These are phyloP conservation scores for Magnaporthiopsis incrustans DNA, from an alignment of 2,329 filamentous ascomycete genomes.

Conservation along the genomic window DNA sequence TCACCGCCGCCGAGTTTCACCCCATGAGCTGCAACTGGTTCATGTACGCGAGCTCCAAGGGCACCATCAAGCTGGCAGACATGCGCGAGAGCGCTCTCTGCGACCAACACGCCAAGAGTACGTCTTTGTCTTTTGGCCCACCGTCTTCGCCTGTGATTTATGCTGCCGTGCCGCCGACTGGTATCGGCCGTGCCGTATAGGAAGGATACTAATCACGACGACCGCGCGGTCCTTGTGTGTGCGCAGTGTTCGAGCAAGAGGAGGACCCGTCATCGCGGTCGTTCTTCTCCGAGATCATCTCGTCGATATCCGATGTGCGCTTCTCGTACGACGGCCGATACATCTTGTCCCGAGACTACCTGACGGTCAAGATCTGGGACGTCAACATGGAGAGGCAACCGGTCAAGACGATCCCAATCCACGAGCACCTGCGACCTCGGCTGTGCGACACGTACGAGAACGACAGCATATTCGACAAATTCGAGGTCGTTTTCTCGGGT, in stretches of 20 bases:
- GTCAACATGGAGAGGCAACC: constrained; percentile 98
- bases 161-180: neutral
- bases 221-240: constrained; percentile 4
- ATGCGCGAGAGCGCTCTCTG: constrained; percentile 97
- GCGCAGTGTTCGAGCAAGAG: constrained; percentile 91
- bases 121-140: constrained; percentile 23
- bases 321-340: constrained; percentile 96
- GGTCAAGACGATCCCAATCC: constrained; percentile 96
- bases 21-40: constrained; percentile 98
- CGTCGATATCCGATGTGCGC: constrained; percentile 95
- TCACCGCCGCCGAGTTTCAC: constrained; percentile 96
- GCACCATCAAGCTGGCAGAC: constrained; percentile 96
- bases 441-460: constrained; percentile 99
- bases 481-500: constrained; percentile 97
- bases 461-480: constrained; percentile 99
- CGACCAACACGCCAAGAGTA: constrained; percentile 92
- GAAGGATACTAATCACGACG: neutral
- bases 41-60: constrained; percentile 99
- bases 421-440: constrained; percentile 88
- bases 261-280: constrained; percentile 94
- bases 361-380: constrained; percentile 99
- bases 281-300: constrained; percentile 99
- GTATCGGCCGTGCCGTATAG: neutral
- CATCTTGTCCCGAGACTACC: constrained; percentile 93
- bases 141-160: neutral